These are phyloP conservation scores for Anisodus tanguticus DNA, from an alignment of 257 asterid species.

Conservation along the genomic window DNA sequence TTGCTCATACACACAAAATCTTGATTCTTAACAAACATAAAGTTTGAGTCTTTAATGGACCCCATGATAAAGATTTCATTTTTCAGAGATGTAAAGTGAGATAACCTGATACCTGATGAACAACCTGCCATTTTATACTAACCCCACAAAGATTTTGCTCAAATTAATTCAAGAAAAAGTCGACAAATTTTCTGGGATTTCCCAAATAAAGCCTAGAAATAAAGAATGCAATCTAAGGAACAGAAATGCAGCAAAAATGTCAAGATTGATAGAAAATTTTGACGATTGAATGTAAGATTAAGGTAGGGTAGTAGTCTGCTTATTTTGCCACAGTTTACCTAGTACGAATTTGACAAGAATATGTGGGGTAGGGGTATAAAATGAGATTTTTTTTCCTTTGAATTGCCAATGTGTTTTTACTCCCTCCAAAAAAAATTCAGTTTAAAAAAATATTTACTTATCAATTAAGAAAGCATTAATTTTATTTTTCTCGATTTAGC, in stretches of 20 bases:
- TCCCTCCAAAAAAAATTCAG: too few species aligned
- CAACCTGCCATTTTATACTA: slow-evolving; percentile 57
- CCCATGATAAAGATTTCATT: slow-evolving; percentile 42
- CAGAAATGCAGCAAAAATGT: slow-evolving; percentile 27
- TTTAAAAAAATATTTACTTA: too few species aligned
- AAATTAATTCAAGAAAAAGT: slow-evolving; percentile 35
- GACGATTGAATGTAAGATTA: not conserved
- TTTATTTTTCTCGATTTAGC: too few species aligned
- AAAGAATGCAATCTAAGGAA: slow-evolving; percentile 16
- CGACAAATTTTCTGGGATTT: slow-evolving; percentile 49
- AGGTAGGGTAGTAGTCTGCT: not conserved
- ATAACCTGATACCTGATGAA: slow-evolving; percentile 52
- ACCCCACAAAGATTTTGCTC: slow-evolving; percentile 10
- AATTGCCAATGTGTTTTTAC: not conserved
- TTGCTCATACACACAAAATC: slow-evolving; percentile 33
- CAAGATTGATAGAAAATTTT: not conserved
- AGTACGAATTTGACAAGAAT: not conserved
- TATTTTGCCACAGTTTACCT: slow-evolving; percentile 10
- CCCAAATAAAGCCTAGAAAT: not conserved
- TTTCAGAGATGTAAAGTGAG: slow-evolving; percentile 48
- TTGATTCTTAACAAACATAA: slow-evolving; percentile 32
- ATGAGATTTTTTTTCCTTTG: not conserved
- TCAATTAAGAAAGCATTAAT: too few species aligned
- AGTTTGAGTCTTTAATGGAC: slow-evolving; percentile 37
- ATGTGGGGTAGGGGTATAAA: not conserved